Evolutionary conservation across 2,329 filamentous ascomycete species (phyloP), one percentile per base, ranked within the genome.

Genomic region (Colletotrichum neosansevieriae): DNA sequence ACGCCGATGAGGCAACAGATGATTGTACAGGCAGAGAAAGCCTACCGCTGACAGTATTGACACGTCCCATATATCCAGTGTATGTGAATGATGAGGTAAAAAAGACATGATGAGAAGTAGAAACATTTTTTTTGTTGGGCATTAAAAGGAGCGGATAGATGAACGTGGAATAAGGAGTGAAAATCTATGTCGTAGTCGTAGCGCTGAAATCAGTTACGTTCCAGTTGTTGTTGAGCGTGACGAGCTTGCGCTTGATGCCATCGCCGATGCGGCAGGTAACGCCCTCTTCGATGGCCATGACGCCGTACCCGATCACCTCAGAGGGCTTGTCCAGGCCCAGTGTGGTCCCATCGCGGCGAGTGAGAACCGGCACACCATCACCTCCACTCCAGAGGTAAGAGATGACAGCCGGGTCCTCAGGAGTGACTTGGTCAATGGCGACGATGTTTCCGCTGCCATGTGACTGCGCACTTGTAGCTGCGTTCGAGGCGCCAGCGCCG

Each of bases 231-330:
- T 75, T 74, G n/a, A 85, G 72, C 0, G 75, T 59, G 0, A 77
- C 65, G 4, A 85, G 75, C 75, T 85, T 70, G 38, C 83, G 77
- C 61, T 75, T 78, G 58, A 85, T 81, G 13, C 83, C 83, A 47
- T 84, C 82, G 17, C 79, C 76, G 11, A 85, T 75, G 3, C 82
- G 78, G 1, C 79, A 79, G 71, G 79, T 82, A n/a, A 77, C 63
- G 5, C 81, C 80, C 4, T 78, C 76, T 6, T 80, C 77, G 9
- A 85, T 76, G 15, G 77, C 74, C 65, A 76, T 76, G 38, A 83
- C 73, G 0, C 79, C 81, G 71, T 84, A 82, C 5, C 74, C 72
- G 17, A 85, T 73, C 2, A 85, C 76, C 2, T 80, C 78, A 0
- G 67, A 70, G 0, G 83, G 79, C 21, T 78, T 78, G 24, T 82